phyloP scores from a whole-genome alignment of 257 asterid species.

The Salvia splendens region DNA sequence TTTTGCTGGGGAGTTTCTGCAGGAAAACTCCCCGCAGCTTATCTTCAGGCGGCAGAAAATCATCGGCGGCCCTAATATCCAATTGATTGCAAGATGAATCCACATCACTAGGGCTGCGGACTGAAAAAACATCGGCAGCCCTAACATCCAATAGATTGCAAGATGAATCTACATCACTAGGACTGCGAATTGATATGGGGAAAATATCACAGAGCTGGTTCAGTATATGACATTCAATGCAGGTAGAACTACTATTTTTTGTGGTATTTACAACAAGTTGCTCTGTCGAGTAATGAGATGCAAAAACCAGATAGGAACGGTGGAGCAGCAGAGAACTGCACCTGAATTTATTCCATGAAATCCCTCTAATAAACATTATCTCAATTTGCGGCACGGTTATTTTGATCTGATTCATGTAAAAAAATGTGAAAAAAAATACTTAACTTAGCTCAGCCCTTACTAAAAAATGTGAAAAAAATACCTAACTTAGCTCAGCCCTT shows the following conservation, averaged over 20 bases:
- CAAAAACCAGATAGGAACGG: constrained; percentile 21
- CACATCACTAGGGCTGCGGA: constrained; percentile 25
- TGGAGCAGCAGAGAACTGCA: constrained; percentile 22
- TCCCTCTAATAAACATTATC: constrained; percentile 38
- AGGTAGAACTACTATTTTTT: constrained; percentile 9
- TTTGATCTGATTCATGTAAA: not conserved
- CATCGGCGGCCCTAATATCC: constrained; percentile 45
- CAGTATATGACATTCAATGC: constrained; percentile 57
- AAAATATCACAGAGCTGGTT: constrained; percentile 57
- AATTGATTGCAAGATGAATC: constrained; percentile 26
- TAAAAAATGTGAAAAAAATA: no score
- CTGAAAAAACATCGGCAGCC: constrained; percentile 46
- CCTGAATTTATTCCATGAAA: constrained; percentile 31
- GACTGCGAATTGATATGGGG: constrained; percentile 42
- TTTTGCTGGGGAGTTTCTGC: constrained; percentile 54
- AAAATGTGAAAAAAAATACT: no score
- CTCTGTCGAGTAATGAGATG: constrained; percentile 38
- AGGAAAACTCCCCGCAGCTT: constrained; percentile 81
- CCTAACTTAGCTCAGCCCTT: no score
- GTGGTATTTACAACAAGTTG: constrained; percentile 19
- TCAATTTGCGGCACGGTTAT: not conserved
- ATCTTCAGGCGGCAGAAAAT: constrained; percentile 68
- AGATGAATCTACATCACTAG: constrained; percentile 22
- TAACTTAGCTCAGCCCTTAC: no score
- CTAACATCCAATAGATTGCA: constrained; percentile 27